Conservation (phyloP, 805 yeast species). For the Candida caryicola region DNA sequence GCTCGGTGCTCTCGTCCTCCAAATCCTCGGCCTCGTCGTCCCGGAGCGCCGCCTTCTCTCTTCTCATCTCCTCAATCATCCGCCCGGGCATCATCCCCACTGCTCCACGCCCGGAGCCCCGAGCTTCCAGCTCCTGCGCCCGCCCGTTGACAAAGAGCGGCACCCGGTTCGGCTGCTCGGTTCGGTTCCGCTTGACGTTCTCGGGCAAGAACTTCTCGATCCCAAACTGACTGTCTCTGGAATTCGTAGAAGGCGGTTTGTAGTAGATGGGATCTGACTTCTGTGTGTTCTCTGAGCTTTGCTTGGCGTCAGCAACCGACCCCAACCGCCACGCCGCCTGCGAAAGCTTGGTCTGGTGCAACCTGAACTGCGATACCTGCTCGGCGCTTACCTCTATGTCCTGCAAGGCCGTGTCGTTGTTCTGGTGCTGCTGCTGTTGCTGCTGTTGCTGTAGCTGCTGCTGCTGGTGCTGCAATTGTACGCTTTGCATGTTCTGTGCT, state of each 20-base stretch:
- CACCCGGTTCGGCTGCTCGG: constrained; percentile 1
- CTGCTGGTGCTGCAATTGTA: too few relatives aligned
- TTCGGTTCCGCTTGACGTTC: constrained; percentile 5
- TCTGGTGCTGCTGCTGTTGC: too few relatives aligned
- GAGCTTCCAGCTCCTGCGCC: neutral
- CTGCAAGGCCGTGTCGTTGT: constrained; percentile 1
- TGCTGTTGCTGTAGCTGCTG: too few relatives aligned
- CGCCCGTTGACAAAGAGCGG: constrained; percentile 6
- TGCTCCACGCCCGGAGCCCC: neutral
- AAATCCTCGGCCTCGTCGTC: constrained; percentile 6
- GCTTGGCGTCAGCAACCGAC: neutral
- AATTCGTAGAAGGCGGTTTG: constrained; percentile 28
- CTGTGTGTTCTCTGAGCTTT: constrained; percentile 1
- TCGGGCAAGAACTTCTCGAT: constrained; percentile 28
- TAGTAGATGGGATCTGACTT: constrained; percentile 27
- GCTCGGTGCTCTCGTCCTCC: constrained; percentile 3
- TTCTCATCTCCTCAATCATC: neutral
- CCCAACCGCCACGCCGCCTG: constrained; percentile 1
- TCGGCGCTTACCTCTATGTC: neutral
- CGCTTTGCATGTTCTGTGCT: too few relatives aligned
- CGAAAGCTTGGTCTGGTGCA: constrained; percentile 2
- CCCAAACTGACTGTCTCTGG: constrained; percentile 24
- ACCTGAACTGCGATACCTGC: constrained; percentile 3
- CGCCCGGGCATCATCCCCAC: neutral
- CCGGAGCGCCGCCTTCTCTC: constrained; percentile 2